Evolutionary conservation across 495 filamentous ascomycete species (phyloP), one percentile per base, ranked within the genome.

Genomic region (Pseudoneurospora amorphoporcata): DNA sequence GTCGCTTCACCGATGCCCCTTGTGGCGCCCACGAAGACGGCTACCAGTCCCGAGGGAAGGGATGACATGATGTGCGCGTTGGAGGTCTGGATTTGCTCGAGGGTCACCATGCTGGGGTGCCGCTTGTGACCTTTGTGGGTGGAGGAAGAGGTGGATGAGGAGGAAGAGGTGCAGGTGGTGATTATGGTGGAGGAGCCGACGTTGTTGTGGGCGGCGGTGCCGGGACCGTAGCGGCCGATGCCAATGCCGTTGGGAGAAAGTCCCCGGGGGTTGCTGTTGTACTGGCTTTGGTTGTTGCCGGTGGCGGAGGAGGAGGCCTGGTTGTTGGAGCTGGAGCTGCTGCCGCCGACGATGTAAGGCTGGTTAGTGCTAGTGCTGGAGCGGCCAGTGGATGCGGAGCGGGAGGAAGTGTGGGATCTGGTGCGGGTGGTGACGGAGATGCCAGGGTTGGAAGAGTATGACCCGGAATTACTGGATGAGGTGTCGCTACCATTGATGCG

Each of bases 1-100:
- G 88, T 88, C n/a, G 83, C 75, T 73, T 88, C 83, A 47, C 88
- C 89, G 71, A 93, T 88, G 42, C 89, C 91, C 41, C 84, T 86
- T 0, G 91, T 92, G 35, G 83, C 91, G 68, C 91, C 90, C 17
- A 89, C 88, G 74, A 90, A 89, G 69, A 90, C 84, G 39, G 84
- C 87, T 3, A 87, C 83, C 1, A 87, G 76, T 4, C 82, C 80
- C 0, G 79, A 39, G 9, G 84, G 84, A 17, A 87, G 79, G 0
- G 72, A 32, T 6, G 77, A 75, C 9, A 76, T 68, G 73, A 87
- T 84, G 8, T 74, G 75, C 4, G 76, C 70, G 71, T 85, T 85
- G 7, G 84, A 85, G 1, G 78, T 68, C 38, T 78, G 78, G 53
- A 84, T 77, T 10, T 81, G 77, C 14, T 76, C 53, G 40, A 84